phyloP scores from a whole-genome alignment of 805 yeast genomes.

The Cyberlindnera meyerae region DNA sequence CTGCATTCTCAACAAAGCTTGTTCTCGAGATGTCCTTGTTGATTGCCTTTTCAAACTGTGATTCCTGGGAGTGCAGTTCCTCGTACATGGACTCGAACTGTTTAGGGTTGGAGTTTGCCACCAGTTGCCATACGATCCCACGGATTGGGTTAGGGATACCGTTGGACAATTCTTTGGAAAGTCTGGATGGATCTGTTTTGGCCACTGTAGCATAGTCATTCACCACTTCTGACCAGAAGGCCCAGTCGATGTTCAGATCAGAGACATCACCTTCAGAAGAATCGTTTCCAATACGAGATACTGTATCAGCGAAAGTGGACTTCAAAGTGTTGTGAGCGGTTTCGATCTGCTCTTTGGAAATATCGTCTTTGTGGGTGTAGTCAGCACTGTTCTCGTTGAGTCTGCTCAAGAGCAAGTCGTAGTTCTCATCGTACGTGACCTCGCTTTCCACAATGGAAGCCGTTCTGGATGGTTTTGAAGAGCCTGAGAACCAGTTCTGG shows the following conservation, averaged over 20 bases:
- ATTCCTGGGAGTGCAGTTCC: constrained; percentile 44
- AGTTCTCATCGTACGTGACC: constrained; percentile 34
- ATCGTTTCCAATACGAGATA: constrained; percentile 5
- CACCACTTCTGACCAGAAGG: constrained; percentile 81
- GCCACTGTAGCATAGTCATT: constrained; percentile 72
- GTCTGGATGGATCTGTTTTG: constrained; percentile 49
- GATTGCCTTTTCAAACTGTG: constrained; percentile 70
- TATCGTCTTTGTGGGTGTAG: constrained; percentile 43
- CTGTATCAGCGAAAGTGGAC: constrained; percentile 17
- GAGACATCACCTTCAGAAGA: constrained; percentile 28
- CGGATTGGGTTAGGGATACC: constrained; percentile 86
- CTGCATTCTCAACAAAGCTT: constrained; percentile 57
- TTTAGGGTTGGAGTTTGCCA: constrained; percentile 67
- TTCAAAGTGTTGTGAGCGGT: constrained; percentile 43
- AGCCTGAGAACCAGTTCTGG: constrained; percentile 22
- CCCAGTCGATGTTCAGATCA: constrained; percentile 59
- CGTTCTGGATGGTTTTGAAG: constrained; percentile 7
- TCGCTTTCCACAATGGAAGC: constrained; percentile 16
- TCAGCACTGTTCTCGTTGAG: constrained; percentile 51
- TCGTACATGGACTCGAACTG: constrained; percentile 31
- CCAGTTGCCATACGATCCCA: constrained; percentile 90
- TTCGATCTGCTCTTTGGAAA: constrained; percentile 47
- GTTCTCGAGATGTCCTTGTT: constrained; percentile 83
- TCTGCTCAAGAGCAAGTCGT: constrained; percentile 58
- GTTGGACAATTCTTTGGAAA: constrained; percentile 55